A percentile compares a stretch with the other conserved stretches of the same genome.
These are phyloP conservation scores for Isabelozyma pseudorhagii DNA, from an alignment of 805 yeast genomes.

Conservation along the genomic window DNA sequence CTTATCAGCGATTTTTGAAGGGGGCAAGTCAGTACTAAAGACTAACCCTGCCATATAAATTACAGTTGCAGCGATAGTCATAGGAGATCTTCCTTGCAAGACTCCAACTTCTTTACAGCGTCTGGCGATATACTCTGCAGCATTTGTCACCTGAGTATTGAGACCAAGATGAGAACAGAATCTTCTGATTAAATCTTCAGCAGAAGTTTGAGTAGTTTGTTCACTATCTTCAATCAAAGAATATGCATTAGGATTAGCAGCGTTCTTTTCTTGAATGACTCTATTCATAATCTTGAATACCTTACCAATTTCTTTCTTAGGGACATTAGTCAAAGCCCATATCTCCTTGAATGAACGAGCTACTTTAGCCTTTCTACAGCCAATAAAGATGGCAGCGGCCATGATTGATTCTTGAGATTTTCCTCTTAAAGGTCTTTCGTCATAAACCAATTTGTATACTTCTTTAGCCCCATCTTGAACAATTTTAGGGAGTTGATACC, in stretches of 20 bases:
- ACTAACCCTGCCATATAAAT: conserved; percentile 90
- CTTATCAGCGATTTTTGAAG: conserved; percentile 81
- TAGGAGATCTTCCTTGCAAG: conserved; percentile 94
- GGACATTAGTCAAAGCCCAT: conserved; percentile 91
- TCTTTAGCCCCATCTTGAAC: conserved; percentile 98
- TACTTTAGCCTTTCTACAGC: conserved; percentile 90
- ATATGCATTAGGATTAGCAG: conserved; percentile 40
- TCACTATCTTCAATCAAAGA: conserved; percentile 46
- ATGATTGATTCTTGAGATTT: conserved; percentile 90
- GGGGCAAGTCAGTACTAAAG: conserved; percentile 74
- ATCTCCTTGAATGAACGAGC: conserved; percentile 95
- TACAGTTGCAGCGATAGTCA: conserved; percentile 96
- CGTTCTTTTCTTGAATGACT: conserved; percentile 55
- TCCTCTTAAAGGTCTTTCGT: conserved; percentile 81
- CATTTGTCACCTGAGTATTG: conserved; percentile 77
- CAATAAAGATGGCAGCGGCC: conserved; percentile 94
- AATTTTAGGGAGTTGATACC: conserved; percentile 88
- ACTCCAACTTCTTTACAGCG: conserved; percentile 89
- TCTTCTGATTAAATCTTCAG: conserved; percentile 92
- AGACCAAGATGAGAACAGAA: conserved; percentile 94
- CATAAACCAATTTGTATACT: conserved; percentile 87
- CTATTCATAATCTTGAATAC: conserved; percentile 78
- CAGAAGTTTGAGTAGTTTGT: conserved; percentile 80
- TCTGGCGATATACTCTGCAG: conserved; percentile 90
- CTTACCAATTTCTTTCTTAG: conserved; percentile 90